Conservation (phyloP, 345 rosid genomes). For the Corchorus capsularis region DNA sequence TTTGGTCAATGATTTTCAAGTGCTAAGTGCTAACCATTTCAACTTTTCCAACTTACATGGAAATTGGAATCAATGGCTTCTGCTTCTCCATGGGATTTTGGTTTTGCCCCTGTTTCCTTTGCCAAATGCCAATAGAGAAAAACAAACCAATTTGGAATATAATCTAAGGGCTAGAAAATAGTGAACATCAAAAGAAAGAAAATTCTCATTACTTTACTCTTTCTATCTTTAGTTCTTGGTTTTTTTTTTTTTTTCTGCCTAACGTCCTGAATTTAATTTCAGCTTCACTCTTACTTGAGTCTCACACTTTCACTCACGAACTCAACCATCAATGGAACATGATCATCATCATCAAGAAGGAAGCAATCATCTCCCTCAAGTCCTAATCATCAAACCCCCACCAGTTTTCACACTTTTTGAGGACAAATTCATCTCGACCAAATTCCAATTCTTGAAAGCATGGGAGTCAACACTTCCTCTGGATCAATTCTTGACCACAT, state of each 20-base stretch:
- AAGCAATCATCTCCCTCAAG: neutral
- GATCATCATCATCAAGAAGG: neutral
- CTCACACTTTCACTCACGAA: neutral
- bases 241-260: neutral
- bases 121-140: too few relatives aligned
- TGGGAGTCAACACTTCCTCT: slow-evolving; percentile 16
- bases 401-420: neutral
- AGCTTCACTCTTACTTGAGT: neutral
- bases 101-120: too few relatives aligned
- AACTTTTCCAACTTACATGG: neutral
- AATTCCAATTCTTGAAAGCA: slow-evolving; percentile 14
- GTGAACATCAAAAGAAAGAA: too few relatives aligned
- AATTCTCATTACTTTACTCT: too few relatives aligned
- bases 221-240: neutral
- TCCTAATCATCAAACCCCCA: neutral
- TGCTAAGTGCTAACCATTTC: neutral
- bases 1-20: too few relatives aligned
- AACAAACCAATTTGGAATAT: too few relatives aligned
- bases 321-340: neutral
- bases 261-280: neutral
- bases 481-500: slow-evolving; percentile 12
- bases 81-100: too few relatives aligned
- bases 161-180: too few relatives aligned
- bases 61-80: neutral
- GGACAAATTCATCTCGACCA: slow-evolving; percentile 14